Evolutionary conservation across 2,329 filamentous ascomycete genomes (phyloP).

Genomic region (Penicillium sp.): DNA sequence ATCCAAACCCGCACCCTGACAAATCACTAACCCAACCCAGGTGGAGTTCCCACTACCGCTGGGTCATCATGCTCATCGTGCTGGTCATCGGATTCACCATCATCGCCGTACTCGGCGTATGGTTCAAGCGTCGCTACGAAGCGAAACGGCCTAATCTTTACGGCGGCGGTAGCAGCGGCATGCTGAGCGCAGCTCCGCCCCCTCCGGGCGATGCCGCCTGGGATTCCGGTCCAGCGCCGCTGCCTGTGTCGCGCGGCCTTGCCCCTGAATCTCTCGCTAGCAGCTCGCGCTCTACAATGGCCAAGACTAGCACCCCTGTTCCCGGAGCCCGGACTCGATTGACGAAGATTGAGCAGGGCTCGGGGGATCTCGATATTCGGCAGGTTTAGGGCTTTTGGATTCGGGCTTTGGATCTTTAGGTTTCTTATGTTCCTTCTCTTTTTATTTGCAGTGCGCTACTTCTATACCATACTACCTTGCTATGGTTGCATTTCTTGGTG

Average conservation of each 20-base stretch:
- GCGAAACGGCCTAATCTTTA: conserved; percentile 51
- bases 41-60: conserved; percentile 64
- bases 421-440: background rate
- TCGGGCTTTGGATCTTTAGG: background rate
- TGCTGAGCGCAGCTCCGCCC: conserved; percentile 17
- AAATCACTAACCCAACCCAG: conserved; percentile 13
- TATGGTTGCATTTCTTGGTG: conserved; percentile 7
- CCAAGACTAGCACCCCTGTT: conserved; percentile 5
- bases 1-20: background rate
- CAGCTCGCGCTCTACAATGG: conserved; percentile 30
- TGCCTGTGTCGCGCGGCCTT: conserved; percentile 11
- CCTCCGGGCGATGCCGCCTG: conserved; percentile 17
- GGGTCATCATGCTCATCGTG: conserved; percentile 78
- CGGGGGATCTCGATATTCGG: conserved; percentile 25
- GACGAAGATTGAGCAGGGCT: conserved; percentile 19
- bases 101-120: conserved; percentile 66
- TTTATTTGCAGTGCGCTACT: background rate
- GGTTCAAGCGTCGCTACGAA: conserved; percentile 71
- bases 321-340: conserved; percentile 21
- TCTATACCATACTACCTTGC: background rate
- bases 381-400: conserved; percentile 21
- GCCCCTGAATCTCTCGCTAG: conserved; percentile 25
- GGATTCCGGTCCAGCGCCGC: conserved; percentile 15
- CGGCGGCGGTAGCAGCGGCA: conserved; percentile 28
- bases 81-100: conserved; percentile 66